Percentiles rank a stretch among this genome's conserved stretches.
Evolutionary conservation across 2,329 filamentous ascomycete species (phyloP).

Genomic region (Calonectria pauciramosa): DNA sequence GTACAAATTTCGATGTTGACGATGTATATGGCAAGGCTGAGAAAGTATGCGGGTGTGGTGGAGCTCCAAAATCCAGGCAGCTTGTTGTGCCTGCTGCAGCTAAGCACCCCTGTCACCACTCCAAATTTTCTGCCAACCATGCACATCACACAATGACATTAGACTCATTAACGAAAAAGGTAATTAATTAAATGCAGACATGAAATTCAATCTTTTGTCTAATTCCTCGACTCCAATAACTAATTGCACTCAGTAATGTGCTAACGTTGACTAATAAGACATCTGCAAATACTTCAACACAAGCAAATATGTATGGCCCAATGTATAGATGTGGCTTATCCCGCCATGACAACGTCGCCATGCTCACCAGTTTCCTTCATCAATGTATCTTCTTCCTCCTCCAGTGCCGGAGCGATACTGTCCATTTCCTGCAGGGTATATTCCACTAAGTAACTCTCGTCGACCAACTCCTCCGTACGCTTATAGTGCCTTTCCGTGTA

Average conservation of each 20-base stretch:
- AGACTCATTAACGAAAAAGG: too few species aligned
- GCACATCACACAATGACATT: not conserved
- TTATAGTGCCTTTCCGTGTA: conserved; percentile 96
- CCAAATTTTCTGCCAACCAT: not conserved
- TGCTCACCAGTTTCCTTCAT: conserved; percentile 56
- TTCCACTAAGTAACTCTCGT: conserved; percentile 94
- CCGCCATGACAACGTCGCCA: conserved; percentile 57
- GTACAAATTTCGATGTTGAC: conserved; percentile 14
- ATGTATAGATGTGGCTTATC: not conserved
- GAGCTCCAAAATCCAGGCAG: conserved; percentile 24
- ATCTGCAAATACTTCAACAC: not conserved
- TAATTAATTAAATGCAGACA: not conserved
- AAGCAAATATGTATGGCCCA: not conserved
- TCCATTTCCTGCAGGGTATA: conserved; percentile 97
- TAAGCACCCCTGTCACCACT: not conserved
- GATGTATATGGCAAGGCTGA: conserved; percentile 19
- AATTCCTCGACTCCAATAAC: conserved; percentile 14
- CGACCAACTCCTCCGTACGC: conserved; percentile 88
- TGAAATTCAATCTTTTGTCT: conserved; percentile 23
- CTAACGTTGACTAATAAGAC: not conserved
- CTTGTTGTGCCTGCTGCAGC: conserved; percentile 1
- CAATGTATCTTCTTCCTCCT: conserved; percentile 47
- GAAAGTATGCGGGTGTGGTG: conserved; percentile 18
- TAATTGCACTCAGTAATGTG: not conserved
- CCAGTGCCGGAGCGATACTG: conserved; percentile 67